Evolutionary conservation across 129 eudicot species (phyloP), one percentile per base, ranked within the genome.

Genomic region (Flaveria trinervia): DNA sequence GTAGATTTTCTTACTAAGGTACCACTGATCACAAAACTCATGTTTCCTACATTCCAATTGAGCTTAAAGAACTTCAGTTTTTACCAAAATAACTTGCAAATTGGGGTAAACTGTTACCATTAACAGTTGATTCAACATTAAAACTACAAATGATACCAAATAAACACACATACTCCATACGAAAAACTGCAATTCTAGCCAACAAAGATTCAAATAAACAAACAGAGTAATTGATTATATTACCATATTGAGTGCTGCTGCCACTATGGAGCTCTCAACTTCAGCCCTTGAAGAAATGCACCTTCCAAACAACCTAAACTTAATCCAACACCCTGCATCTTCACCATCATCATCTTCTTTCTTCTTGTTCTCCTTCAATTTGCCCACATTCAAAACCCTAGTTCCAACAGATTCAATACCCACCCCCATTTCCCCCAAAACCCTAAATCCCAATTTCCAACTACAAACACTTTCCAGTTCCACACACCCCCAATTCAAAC

Each of bases 231-330:
- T 3, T 46, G n/a, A 15, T 28, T 61, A 64, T 68, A 67, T 17
- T 90, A 90, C 96, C 96, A 72, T 76, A 67, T 72, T 86, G 84
- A 17, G 84, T 74, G 75, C 86, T 82, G 75, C 88, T 75, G 36
- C 89, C 89, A 77, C 90, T 90, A 56, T 66, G 48, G 96, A 88
- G 82, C 86, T 80, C 39, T 90, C 92, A 71, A 86, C 89, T 74
- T 90, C 84, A 77, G 91, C 28, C 89, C 87, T 86, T 72, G 93
- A 76, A 61, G 92, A 73, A 52, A 85, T 79, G 71, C 96, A 90
- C 65, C 89, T 78, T 67, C 92, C 88, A 30, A 90, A 84, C 28
- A 88, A 73, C 72, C 89, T 77, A 46, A 90, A 90, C 81, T 82
- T 90, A 25, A 85, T 28, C 92, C 96, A 90, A 80, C 96, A 88